A percentile compares a stretch with the other conserved stretches of the same genome.
Conservation (phyloP, 768 basidiomycete genomes). For the Trametes punicea region DNA sequence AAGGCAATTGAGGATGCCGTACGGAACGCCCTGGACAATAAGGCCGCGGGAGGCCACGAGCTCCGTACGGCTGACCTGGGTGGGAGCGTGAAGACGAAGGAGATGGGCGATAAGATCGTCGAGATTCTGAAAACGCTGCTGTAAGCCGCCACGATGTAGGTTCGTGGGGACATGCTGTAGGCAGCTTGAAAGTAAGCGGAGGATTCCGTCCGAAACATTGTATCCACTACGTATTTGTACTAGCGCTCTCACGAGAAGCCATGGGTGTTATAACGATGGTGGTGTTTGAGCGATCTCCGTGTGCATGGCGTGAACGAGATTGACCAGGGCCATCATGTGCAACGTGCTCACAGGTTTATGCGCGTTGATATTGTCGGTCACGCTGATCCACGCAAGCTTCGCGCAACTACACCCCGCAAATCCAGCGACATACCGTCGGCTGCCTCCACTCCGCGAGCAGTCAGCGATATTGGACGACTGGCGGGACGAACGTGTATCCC, state of each 20-base stretch:
- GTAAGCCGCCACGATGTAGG: conserved; percentile 28
- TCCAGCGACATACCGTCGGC: conserved; percentile 34
- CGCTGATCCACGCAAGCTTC: neutral
- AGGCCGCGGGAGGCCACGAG: conserved; percentile 67
- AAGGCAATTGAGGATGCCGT: conserved; percentile 88
- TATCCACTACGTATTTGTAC: conserved; percentile 17
- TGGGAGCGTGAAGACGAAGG: conserved; percentile 67
- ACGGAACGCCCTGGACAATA: conserved; percentile 76
- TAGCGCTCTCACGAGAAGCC: conserved; percentile 6
- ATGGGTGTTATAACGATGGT: neutral
- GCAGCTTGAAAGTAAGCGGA: neutral
- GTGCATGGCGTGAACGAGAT: neutral
- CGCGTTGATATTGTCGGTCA: neutral
- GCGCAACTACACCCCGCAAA: conserved; percentile 20
- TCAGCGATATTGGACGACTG: conserved; percentile 40
- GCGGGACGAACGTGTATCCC: conserved; percentile 39
- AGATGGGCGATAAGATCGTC: conserved; percentile 82
- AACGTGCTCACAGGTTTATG: neutral
- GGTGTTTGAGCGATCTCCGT: too few relatives aligned
- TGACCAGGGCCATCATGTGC: neutral
- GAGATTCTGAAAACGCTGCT: conserved; percentile 63
- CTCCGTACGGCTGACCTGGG: conserved; percentile 86
- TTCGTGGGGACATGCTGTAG: neutral
- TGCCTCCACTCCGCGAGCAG: conserved; percentile 41
- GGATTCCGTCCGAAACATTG: conserved; percentile 9